Evolutionary conservation across 2,329 filamentous ascomycete genomes (phyloP), one percentile per base, ranked within the genome.

Genomic region (Cercospora zeina): DNA sequence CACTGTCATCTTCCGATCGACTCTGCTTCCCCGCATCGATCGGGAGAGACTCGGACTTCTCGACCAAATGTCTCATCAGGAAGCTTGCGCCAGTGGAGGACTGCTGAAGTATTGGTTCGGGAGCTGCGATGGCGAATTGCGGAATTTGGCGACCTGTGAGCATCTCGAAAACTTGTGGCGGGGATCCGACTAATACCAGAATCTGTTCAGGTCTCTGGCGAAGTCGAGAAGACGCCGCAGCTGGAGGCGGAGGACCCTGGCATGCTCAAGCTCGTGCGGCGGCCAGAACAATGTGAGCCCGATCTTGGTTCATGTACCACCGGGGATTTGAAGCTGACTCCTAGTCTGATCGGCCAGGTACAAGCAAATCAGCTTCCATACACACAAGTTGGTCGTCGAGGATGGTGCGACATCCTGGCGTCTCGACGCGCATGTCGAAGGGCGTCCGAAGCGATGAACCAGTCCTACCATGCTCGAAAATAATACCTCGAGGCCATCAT

Each of bases 91-190:
- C 39, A 90, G 87, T 70, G 92, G 92, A 5, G 91, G 91, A 0
- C 84, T 97, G 72, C 77, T 96, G 72, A 96, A 96, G 76, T 96
- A 97, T 77, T 96, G 93, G 91, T 96, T 96, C 75, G 91, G 91
- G 1, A 81, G 79, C 34, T 87, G 89, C 19, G 86, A 96, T 77
- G 78, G 75, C 47, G 81, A 89, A 56, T 82, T 88, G 65, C 81
- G 85, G 71, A 96, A 96, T 77, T 76, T 97, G 70, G 93, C 93
- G 47, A 96, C 92, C 54, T 81, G 79, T 80, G 54, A 65, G 74
- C 69, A 16, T n/a, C 13, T n/a, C 19, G 3, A 3, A 49, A n/a
- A 27, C 10, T n/a, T 9, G 0, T 30, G 1, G 19, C 31, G 39
- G 36, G 24, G 51, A 14, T 9, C 21, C n/a, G 21, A 14, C 50